Percentiles rank a stretch among this genome's conserved stretches.
Conservation (phyloP, 148 eudicot genomes). For the Rhododendron vialii region DNA sequence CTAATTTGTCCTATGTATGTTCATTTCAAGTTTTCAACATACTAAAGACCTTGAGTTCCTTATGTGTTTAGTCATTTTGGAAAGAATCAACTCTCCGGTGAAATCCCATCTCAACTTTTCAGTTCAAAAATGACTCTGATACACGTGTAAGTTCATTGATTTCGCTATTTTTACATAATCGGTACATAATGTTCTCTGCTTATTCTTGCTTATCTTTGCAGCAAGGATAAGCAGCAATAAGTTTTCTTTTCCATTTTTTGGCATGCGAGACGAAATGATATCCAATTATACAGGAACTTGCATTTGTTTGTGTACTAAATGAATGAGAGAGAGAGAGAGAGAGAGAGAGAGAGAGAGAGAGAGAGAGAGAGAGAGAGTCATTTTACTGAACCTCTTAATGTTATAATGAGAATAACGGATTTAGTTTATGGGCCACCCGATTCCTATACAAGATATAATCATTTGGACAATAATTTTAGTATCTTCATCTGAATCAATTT, state of each 20-base stretch:
- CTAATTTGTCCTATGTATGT: background rate
- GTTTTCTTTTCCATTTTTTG: too few relatives aligned
- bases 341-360: too few relatives aligned
- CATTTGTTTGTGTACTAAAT: too few relatives aligned
- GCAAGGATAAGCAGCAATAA: too few relatives aligned
- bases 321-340: too few relatives aligned
- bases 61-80: conserved; percentile 60
- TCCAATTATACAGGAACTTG: too few relatives aligned
- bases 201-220: too few relatives aligned
- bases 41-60: background rate
- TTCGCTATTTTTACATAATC: background rate
- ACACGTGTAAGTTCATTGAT: conserved; percentile 64
- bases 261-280: too few relatives aligned
- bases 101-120: conserved; percentile 57
- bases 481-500: background rate
- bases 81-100: conserved; percentile 69
- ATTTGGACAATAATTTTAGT: background rate
- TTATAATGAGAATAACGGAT: background rate
- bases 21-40: background rate
- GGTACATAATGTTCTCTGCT: background rate
- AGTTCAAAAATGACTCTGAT: conserved; percentile 53
- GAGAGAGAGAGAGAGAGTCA: background rate
- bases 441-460: background rate
- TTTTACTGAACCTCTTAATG: background rate
- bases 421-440: background rate